These are phyloP conservation scores for Perkinsus marinus DNA, from an alignment of 169 alveolate genomes.

Conservation along the genomic window DNA sequence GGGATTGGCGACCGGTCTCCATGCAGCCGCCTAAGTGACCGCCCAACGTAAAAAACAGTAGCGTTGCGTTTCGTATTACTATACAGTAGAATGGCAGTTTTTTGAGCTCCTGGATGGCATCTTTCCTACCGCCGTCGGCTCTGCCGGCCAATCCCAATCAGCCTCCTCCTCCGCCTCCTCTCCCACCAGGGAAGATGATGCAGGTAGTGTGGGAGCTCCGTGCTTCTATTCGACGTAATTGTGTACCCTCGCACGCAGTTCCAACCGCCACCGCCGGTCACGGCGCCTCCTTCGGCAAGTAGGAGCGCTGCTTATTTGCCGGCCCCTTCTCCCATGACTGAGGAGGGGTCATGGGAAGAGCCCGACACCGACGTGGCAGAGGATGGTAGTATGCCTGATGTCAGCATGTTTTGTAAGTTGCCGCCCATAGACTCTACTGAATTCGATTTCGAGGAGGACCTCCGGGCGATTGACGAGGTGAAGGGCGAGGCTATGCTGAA, in stretches of 20 bases:
- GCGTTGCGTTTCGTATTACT: not conserved
- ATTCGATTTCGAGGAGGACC: not conserved
- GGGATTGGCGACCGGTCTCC: not conserved
- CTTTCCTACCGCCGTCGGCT: not conserved
- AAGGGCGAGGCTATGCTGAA: not conserved
- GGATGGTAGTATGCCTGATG: not conserved
- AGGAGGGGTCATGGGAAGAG: not conserved
- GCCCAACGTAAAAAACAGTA: not conserved
- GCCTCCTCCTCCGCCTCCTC: not conserved
- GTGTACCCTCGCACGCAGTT: not conserved
- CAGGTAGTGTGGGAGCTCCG: not conserved
- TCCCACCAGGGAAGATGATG: not conserved
- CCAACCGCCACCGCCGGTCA: not conserved
- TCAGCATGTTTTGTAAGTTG: not conserved
- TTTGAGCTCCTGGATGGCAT: not conserved
- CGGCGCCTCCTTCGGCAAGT: not conserved
- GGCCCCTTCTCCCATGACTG: not conserved
- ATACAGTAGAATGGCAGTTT: too few species aligned
- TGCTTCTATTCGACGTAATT: too few species aligned
- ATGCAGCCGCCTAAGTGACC: not conserved
- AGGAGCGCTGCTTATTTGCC: not conserved
- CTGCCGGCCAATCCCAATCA: not conserved
- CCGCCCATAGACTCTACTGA: not conserved
- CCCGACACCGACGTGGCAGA: not conserved
- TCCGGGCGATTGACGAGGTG: not conserved